phyloP scores from a whole-genome alignment of 2,329 filamentous ascomycete genomes.

The Hypoxylon sp. region DNA sequence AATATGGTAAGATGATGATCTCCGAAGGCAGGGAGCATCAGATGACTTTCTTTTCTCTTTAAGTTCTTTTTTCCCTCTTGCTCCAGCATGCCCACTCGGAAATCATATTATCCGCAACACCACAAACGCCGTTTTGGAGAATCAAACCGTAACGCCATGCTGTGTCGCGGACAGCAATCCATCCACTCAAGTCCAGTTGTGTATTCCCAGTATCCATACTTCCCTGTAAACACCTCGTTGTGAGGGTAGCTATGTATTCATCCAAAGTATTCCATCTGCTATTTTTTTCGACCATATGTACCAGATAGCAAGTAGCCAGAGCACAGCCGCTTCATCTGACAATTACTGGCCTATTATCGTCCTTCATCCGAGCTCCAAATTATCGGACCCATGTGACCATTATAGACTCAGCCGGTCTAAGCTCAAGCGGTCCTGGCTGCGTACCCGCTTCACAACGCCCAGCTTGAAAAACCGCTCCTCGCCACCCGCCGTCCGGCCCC shows the following conservation, averaged over 20 bases:
- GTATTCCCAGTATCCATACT: constrained; percentile 21
- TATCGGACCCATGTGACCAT: constrained; percentile 46
- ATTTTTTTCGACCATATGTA: constrained; percentile 9
- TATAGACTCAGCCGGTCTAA: constrained; percentile 82
- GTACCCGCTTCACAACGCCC: constrained; percentile 79
- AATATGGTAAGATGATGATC: constrained; percentile 27
- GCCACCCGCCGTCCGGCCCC: constrained; percentile 80
- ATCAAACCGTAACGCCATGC: constrained; percentile 35
- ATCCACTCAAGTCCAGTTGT: constrained; percentile 8
- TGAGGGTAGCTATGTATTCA: neutral
- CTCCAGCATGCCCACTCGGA: neutral
- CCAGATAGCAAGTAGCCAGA: neutral
- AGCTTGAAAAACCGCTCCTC: constrained; percentile 87
- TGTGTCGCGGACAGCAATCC: constrained; percentile 29
- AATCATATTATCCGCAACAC: constrained; percentile 9
- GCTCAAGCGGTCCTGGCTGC: constrained; percentile 81
- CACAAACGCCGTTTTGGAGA: constrained; percentile 33
- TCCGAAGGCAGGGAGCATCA: constrained; percentile 11
- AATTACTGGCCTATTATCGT: neutral
- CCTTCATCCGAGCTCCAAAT: neutral
- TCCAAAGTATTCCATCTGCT: constrained; percentile 13
- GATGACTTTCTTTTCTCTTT: constrained; percentile 17
- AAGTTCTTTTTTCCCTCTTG: constrained; percentile 16
- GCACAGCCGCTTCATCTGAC: neutral
- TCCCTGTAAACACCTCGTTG: neutral